Evolutionary conservation across 345 rosid genomes (phyloP).

Genomic region (Trapa bicornis): DNA sequence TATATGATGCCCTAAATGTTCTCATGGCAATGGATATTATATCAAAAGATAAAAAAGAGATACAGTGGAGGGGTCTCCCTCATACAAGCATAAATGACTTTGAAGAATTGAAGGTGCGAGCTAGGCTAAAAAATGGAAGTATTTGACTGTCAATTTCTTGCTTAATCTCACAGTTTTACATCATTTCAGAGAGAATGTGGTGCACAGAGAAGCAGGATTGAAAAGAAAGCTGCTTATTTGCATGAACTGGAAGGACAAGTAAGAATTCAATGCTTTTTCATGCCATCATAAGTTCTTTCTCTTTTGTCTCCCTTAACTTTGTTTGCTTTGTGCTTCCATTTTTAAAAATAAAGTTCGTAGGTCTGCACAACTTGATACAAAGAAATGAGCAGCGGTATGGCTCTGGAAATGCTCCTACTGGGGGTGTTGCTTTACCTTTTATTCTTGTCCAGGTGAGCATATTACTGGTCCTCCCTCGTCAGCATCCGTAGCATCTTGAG

Average conservation of each 20-base stretch:
- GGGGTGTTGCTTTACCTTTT: slow-evolving; percentile 91
- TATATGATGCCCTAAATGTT: slow-evolving; percentile 95
- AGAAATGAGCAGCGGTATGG: slow-evolving; percentile 73
- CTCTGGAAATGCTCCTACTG: slow-evolving; percentile 73
- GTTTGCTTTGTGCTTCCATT: slow-evolving; percentile 8
- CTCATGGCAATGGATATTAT: slow-evolving; percentile 99
- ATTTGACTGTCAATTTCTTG: neutral
- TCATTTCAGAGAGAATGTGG: slow-evolving; percentile 49
- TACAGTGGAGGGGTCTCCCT: slow-evolving; percentile 98
- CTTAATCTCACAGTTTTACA: neutral
- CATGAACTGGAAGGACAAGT: slow-evolving; percentile 96
- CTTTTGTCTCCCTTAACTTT: neutral
- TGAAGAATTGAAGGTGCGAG: slow-evolving; percentile 80
- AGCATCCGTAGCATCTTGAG: neutral
- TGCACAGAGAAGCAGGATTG: slow-evolving; percentile 63
- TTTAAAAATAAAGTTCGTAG: slow-evolving; percentile 43
- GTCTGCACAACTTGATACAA: slow-evolving; percentile 71
- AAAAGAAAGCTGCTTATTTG: slow-evolving; percentile 80
- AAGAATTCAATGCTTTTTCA: slow-evolving; percentile 14
- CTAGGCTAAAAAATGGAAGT: slow-evolving; percentile 1
- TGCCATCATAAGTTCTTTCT: neutral
- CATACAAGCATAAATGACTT: slow-evolving; percentile 82
- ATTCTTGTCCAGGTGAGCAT: slow-evolving; percentile 87
- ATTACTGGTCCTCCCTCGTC: neutral
- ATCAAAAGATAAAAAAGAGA: slow-evolving; percentile 93